Percentiles rank a stretch among this genome's conserved stretches.
phyloP scores from a whole-genome alignment of 306 rosid genomes.

The Quillaja saponaria region DNA sequence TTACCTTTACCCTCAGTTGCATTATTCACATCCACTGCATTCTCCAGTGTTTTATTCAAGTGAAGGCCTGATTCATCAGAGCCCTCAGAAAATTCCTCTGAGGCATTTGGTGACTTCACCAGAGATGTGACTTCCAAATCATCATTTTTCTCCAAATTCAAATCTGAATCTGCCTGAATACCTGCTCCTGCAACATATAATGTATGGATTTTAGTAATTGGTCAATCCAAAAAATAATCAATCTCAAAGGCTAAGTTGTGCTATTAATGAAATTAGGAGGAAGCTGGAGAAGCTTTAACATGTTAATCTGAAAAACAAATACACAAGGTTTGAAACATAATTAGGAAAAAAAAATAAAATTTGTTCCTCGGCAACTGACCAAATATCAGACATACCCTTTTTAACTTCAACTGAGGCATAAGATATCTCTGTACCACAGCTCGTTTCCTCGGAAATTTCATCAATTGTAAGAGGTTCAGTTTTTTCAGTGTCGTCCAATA shows the following conservation, averaged over 20 bases:
- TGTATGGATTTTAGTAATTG: not conserved
- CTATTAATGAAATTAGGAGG: not conserved
- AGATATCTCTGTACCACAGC: conserved; percentile 19
- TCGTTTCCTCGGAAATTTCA: conserved; percentile 43
- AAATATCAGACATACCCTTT: conserved; percentile 34
- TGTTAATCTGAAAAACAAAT: too few relatives aligned
- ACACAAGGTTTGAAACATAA: too few relatives aligned
- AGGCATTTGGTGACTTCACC: conserved; percentile 13
- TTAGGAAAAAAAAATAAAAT: too few relatives aligned
- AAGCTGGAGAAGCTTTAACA: too few relatives aligned
- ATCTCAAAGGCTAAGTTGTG: not conserved
- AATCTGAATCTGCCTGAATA: conserved; percentile 23
- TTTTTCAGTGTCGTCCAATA: conserved; percentile 42
- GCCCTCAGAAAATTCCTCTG: conserved; percentile 4
- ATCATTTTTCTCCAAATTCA: conserved; percentile 27
- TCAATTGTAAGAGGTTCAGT: conserved; percentile 28
- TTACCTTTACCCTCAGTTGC: conserved; percentile 28
- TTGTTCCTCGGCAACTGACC: too few relatives aligned
- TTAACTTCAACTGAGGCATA: conserved; percentile 29
- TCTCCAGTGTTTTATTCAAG: conserved; percentile 16
- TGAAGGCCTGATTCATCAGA: conserved; percentile 16
- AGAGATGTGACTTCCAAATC: conserved; percentile 38
- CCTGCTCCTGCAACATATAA: conserved; percentile 36
- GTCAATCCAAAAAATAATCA: not conserved
- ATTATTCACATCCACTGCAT: conserved; percentile 7